Evolutionary conservation across 169 alveolate genomes (phyloP).

Genomic region (Cryptosporidium sp.): DNA sequence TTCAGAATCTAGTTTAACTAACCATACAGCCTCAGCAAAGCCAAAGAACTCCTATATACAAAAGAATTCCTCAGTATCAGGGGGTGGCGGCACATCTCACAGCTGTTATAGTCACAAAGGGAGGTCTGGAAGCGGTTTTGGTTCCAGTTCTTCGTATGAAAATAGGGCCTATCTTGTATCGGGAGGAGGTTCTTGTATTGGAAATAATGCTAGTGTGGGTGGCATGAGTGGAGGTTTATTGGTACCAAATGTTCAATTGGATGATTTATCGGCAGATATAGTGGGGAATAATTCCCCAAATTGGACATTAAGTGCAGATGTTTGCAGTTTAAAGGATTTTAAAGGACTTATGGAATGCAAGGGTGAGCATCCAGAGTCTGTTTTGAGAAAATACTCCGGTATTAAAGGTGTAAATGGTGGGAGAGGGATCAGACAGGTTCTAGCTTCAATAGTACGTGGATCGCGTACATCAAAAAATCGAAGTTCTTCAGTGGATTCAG

Average conservation of each 20-base stretch:
- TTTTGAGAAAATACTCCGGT: conserved; percentile 37
- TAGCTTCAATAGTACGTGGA: conserved; percentile 60
- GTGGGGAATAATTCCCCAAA: conserved; percentile 1
- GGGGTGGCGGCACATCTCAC: background rate
- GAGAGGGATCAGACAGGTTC: conserved; percentile 33
- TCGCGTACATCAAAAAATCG: conserved; percentile 31
- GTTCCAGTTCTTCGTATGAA: conserved; percentile 6
- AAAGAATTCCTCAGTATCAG: conserved; percentile 39
- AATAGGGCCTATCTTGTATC: conserved; percentile 20
- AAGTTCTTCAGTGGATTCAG: conserved; percentile 35
- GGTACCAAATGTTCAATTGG: background rate
- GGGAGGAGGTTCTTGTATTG: conserved; percentile 5
- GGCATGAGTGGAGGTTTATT: background rate
- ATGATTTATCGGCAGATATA: background rate
- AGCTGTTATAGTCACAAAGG: background rate
- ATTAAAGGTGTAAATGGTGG: background rate
- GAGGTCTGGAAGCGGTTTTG: conserved; percentile 21
- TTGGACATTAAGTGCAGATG: conserved; percentile 13
- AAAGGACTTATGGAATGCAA: conserved; percentile 17
- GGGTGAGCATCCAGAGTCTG: conserved; percentile 15
- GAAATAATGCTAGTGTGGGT: background rate
- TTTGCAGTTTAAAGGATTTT: conserved; percentile 10
- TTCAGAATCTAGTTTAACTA: conserved; percentile 34
- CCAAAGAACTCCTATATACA: conserved; percentile 60
- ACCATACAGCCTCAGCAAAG: conserved; percentile 22